A percentile compares a stretch with the other conserved stretches of the same genome.
Evolutionary conservation across 345 rosid genomes (phyloP).

Genomic region (Linum tenue): DNA sequence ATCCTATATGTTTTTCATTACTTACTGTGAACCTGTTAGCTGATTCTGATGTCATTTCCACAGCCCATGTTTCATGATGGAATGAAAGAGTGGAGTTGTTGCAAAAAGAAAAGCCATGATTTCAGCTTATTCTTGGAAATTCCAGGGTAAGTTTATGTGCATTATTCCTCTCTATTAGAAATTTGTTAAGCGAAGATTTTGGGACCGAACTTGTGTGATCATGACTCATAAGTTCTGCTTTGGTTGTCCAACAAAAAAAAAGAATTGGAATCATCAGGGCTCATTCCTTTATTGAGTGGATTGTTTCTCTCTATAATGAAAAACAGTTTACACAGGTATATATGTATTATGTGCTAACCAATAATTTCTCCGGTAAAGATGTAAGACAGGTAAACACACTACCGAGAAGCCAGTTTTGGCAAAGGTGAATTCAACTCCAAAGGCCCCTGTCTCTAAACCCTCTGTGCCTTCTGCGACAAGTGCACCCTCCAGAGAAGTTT

Average conservation of each 20-base stretch:
- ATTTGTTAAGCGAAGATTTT: no score
- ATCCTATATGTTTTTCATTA: not conserved
- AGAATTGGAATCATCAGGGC: not conserved
- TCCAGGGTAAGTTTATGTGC: conserved; percentile 56
- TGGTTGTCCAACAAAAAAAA: not conserved
- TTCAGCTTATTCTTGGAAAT: conserved; percentile 72
- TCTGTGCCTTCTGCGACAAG: conserved; percentile 25
- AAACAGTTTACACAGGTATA: not conserved
- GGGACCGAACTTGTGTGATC: no score
- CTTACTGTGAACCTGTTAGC: not conserved
- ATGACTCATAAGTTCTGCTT: not conserved
- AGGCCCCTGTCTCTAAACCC: conserved; percentile 26
- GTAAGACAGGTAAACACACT: conserved; percentile 91
- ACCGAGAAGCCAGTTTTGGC: conserved; percentile 70
- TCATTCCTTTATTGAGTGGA: not conserved
- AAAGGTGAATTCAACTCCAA: conserved; percentile 34
- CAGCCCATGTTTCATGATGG: conserved; percentile 93
- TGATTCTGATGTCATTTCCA: conserved; percentile 18
- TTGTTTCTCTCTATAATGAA: not conserved
- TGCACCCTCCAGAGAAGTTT: conserved; percentile 48
- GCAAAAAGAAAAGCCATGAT: conserved; percentile 93
- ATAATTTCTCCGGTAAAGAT: conserved; percentile 42
- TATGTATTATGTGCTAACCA: conserved; percentile 6
- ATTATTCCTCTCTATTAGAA: not conserved
- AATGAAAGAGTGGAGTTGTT: conserved; percentile 98